These are phyloP conservation scores for Cercospora sp. DNA, from an alignment of 2,329 filamentous ascomycete species.

Conservation along the genomic window DNA sequence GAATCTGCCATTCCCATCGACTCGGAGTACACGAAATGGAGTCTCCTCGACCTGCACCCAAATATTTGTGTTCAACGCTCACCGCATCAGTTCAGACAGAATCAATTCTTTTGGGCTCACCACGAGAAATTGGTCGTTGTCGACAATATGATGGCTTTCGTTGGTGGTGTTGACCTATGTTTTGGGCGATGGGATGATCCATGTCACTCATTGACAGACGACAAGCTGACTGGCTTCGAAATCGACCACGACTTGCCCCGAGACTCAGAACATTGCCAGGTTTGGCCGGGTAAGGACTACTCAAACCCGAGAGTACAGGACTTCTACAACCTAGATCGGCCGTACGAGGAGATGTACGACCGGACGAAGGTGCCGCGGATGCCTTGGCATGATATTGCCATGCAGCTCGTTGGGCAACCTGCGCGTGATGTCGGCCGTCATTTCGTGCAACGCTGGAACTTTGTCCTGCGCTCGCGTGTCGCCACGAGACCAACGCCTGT, in stretches of 20 bases:
- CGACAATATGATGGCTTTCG: constrained; percentile 92
- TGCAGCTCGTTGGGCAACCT: constrained; percentile 96
- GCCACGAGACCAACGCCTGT: constrained; percentile 93
- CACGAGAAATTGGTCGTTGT: constrained; percentile 98
- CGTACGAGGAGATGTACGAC: constrained; percentile 99
- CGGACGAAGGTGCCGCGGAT: constrained; percentile 83
- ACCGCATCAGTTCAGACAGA: constrained; percentile 96
- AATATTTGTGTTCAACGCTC: constrained; percentile 96
- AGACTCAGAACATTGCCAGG: constrained; percentile 89
- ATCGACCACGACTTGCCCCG: constrained; percentile 68
- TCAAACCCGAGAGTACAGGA: constrained; percentile 94
- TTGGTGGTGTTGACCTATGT: constrained; percentile 93
- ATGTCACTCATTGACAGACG: constrained; percentile 85
- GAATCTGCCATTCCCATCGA: constrained; percentile 97
- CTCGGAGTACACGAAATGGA: constrained; percentile 97
- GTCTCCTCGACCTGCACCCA: constrained; percentile 87
- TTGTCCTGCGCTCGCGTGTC: constrained; percentile 86
- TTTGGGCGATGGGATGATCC: constrained; percentile 98
- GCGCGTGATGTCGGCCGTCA: constrained; percentile 91
- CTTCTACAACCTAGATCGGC: constrained; percentile 88
- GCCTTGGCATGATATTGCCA: constrained; percentile 98
- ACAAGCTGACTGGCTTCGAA: constrained; percentile 94
- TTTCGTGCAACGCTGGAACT: constrained; percentile 98
- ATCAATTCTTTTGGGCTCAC: constrained; percentile 98
- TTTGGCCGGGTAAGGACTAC: constrained; percentile 98